Evolutionary conservation across 1,284 basidiomycete species (phyloP).

Genomic region (Ustilago cynodontis): DNA sequence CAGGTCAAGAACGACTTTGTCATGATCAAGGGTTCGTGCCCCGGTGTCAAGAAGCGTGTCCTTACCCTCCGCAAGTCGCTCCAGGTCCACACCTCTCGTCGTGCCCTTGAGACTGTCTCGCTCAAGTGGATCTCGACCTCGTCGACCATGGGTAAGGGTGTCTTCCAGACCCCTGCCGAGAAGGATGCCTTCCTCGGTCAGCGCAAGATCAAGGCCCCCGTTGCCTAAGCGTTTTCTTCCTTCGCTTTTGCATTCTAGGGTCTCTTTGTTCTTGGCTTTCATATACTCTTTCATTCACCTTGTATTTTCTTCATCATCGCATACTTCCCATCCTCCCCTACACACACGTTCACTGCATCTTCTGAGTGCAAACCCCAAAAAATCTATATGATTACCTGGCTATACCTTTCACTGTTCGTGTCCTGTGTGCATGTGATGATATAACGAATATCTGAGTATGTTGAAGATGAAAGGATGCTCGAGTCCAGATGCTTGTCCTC

Average conservation of each 20-base stretch:
- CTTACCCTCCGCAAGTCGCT: constrained; percentile 76
- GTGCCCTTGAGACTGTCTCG: constrained; percentile 88
- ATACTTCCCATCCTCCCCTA: constrained; percentile 24
- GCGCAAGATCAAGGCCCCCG: constrained; percentile 49
- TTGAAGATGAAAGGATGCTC: background rate
- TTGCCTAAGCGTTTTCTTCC: constrained; percentile 43
- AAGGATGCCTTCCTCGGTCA: constrained; percentile 91
- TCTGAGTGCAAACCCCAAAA: constrained; percentile 43
- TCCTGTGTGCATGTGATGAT: background rate
- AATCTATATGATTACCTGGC: constrained; percentile 51
- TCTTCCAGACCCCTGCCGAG: constrained; percentile 96
- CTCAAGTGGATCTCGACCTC: constrained; percentile 99
- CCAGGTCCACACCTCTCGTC: constrained; percentile 68
- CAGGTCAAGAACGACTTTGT: constrained; percentile 98
- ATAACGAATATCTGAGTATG: background rate
- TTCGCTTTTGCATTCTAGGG: constrained; percentile 14
- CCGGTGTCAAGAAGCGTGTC: constrained; percentile 97
- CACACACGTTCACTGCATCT: constrained; percentile 32
- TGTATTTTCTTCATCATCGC: constrained; percentile 32
- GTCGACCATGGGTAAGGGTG: constrained; percentile 88
- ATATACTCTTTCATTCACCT: constrained; percentile 20
- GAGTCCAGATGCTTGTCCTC: too few relatives aligned
- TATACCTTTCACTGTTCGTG: constrained; percentile 5
- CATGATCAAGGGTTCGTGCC: constrained; percentile 81
- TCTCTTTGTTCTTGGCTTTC: constrained; percentile 17